Conservation (phyloP, 805 yeast genomes). For the Sungouiella thailandica region DNA sequence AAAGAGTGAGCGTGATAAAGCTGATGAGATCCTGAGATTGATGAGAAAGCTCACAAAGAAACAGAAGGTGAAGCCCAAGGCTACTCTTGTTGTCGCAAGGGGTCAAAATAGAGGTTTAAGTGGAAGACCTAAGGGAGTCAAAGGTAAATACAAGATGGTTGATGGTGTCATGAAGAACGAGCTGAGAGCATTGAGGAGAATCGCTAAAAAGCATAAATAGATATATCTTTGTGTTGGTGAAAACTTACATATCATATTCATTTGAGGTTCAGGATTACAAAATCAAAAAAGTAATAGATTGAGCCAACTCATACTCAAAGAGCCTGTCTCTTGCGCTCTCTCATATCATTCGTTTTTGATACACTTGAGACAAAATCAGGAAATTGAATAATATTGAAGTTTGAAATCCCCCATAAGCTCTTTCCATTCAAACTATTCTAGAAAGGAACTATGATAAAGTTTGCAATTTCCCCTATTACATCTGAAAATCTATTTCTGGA, state of each 20-base stretch:
- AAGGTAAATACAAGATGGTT: conserved; percentile 98
- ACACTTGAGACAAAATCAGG: too few species aligned
- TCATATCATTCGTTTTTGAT: too few species aligned
- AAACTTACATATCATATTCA: not conserved
- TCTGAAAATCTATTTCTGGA: too few species aligned
- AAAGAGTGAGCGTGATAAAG: conserved; percentile 89
- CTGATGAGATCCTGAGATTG: conserved; percentile 84
- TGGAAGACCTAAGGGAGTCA: conserved; percentile 96
- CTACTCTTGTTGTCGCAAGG: conserved; percentile 81
- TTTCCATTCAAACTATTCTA: too few species aligned
- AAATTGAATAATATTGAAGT: too few species aligned
- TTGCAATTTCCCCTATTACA: too few species aligned
- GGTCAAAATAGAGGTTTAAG: conserved; percentile 81
- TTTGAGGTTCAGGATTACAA: too few species aligned
- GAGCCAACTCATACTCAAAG: too few species aligned
- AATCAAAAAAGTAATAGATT: not conserved
- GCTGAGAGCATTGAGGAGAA: conserved; percentile 86
- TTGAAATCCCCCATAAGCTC: too few species aligned
- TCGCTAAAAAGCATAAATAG: conserved; percentile 79
- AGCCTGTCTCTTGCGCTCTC: too few species aligned
- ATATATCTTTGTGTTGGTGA: not conserved
- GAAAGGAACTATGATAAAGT: too few species aligned
- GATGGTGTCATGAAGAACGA: conserved; percentile 98
- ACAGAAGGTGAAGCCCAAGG: conserved; percentile 71
- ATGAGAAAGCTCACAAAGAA: conserved; percentile 75